Conservation (phyloP, 1,284 basidiomycete genomes). For the Laetiporus sulphureus region DNA sequence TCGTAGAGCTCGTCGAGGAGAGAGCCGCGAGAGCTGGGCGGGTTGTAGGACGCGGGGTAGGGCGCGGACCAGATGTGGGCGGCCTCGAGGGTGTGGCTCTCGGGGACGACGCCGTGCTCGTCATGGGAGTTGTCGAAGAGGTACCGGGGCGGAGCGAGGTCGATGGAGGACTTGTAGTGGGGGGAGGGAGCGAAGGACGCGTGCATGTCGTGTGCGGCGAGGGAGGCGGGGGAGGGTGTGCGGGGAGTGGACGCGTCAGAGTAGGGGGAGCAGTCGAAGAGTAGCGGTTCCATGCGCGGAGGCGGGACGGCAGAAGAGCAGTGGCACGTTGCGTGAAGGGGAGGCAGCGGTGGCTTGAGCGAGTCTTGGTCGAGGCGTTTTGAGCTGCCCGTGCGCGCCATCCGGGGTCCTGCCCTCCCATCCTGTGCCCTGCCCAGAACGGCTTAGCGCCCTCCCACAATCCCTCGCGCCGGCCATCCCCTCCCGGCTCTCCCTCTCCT, state of each 20-base stretch:
- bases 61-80: constrained; percentile 25
- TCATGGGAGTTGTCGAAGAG: constrained; percentile 42
- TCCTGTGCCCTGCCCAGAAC: not conserved
- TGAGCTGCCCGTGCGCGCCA: not conserved
- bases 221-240: constrained; percentile 55
- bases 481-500: not conserved
- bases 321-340: constrained; percentile 1
- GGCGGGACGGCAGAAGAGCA: constrained; percentile 4
- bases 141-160: constrained; percentile 43
- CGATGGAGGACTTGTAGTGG: constrained; percentile 32
- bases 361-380: constrained; percentile 15
- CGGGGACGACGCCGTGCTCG: constrained; percentile 32
- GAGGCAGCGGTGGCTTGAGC: constrained; percentile 10
- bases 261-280: constrained; percentile 56
- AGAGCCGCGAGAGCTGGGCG: constrained; percentile 37
- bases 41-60: constrained; percentile 27
- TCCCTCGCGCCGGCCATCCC: too few species aligned
- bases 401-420: not conserved
- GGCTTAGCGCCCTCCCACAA: not conserved
- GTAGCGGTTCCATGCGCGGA: constrained; percentile 46
- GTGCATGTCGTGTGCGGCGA: constrained; percentile 34
- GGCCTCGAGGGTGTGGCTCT: constrained; percentile 30
- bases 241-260: constrained; percentile 60
- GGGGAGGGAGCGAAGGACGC: constrained; percentile 29
- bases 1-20: constrained; percentile 64